Base-by-base conservation (phyloP, 805 yeast genomes). In the Zygoascus bituminiphila region DNA sequence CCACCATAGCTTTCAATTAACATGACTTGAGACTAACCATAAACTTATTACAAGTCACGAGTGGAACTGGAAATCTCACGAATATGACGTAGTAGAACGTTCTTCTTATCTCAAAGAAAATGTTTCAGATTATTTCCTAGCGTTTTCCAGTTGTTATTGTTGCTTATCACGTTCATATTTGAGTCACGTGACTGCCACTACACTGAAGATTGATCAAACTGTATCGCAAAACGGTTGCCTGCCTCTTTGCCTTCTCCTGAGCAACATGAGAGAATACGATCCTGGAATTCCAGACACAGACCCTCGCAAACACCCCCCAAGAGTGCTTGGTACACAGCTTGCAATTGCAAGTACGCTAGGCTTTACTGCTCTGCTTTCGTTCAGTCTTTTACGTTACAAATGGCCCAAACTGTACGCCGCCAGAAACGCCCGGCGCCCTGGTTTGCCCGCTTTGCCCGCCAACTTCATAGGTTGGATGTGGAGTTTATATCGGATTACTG, bases 401-500 rank as follows among this genome's bases (percentile, higher is more conserved):
- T 83, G 87, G 72, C 94, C 95, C 22, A 82, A 81, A 58, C 73
- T 91, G 19, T 91, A 87, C 58, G 89, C 89, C 52, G 93, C 96
- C 9, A 75, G 96, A 54, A 71, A 77, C 52, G 69, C 76, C 54
- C 73, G 77, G 48, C 65, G 73, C 47, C 71, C 66, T 46, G 58
- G 55, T 1, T 22, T 57, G 25, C 95, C 93, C 2, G 59, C 64
- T 26, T 68, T 86, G 17, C 81, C 85, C 5, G 55, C 68, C 35
- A 73, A 86, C 2, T 62, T 84, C 10, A 83, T 88, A 57, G 88
- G 89, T 2, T 91, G 98, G 97, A 72, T 89, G 7, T 76, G 81
- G 0, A 76, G 79, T 0, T 67, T 91, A 12, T 77, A 76, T 60
- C 64, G 65, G 10, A 79, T 89, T 17, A 71, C 74, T 22, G 98